Conservation (phyloP, 495 filamentous ascomycete genomes). For the Cryomyces minteri region DNA sequence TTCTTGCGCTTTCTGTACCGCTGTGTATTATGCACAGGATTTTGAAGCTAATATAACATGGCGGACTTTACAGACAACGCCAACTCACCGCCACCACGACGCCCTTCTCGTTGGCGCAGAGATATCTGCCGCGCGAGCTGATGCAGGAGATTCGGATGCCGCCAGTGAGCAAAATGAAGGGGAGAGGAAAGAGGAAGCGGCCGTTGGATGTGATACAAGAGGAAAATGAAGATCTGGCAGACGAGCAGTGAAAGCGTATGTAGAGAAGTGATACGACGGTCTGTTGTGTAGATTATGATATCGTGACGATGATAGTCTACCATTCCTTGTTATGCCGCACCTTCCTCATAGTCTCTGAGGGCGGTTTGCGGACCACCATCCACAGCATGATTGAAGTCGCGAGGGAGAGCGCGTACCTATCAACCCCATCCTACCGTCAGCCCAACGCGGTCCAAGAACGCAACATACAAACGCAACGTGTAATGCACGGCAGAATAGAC, state of each 20-base stretch:
- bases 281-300: too few relatives aligned
- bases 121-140: slow-evolving; percentile 63
- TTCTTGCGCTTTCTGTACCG: too few relatives aligned
- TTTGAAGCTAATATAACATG: slow-evolving; percentile 10
- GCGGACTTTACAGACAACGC: slow-evolving; percentile 44
- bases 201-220: slow-evolving; percentile 20
- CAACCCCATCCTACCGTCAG: neutral
- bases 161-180: slow-evolving; percentile 22
- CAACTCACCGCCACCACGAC: slow-evolving; percentile 53
- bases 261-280: too few relatives aligned
- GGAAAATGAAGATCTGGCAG: slow-evolving; percentile 3
- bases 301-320: slow-evolving; percentile 23
- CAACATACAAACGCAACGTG: neutral
- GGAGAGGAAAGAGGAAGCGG: slow-evolving; percentile 16
- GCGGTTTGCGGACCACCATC: slow-evolving; percentile 75
- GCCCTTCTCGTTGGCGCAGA: slow-evolving; percentile 66
- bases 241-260: neutral
- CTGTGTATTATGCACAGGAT: too few relatives aligned
- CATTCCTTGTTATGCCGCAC: slow-evolving; percentile 70
- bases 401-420: slow-evolving; percentile 71
- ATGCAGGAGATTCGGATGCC: slow-evolving; percentile 65
- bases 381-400: slow-evolving; percentile 91
- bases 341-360: slow-evolving; percentile 49
- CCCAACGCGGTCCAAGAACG: neutral
- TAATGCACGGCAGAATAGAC: slow-evolving; percentile 11